Percentiles rank a stretch among this genome's conserved stretches.
phyloP scores from a whole-genome alignment of 495 filamentous ascomycete genomes.

The Acidiella bohemica region DNA sequence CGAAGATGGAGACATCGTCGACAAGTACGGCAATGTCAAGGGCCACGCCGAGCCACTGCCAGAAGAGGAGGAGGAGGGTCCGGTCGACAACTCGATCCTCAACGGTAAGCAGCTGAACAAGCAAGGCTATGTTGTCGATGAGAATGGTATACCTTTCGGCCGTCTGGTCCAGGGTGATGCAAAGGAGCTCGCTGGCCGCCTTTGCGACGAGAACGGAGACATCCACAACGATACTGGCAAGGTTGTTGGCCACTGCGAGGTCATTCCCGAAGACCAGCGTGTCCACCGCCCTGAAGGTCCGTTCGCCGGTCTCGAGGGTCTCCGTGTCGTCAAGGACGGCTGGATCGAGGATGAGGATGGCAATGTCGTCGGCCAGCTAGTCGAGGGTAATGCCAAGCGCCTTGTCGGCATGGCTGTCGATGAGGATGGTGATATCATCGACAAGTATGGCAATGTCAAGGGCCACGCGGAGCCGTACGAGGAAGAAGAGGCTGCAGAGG shows the following conservation, averaged over 20 bases:
- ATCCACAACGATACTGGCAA: conserved; percentile 63
- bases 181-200: conserved; percentile 55
- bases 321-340: conserved; percentile 56
- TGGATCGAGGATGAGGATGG: conserved; percentile 56
- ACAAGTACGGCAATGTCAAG: conserved; percentile 59
- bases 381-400: conserved; percentile 58
- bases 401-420: conserved; percentile 67
- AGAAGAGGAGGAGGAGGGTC: conserved; percentile 35
- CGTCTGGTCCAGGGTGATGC: conserved; percentile 55
- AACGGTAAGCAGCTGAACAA: conserved; percentile 68
- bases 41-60: conserved; percentile 46
- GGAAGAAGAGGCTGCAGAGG: conserved; percentile 35
- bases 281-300: conserved; percentile 53
- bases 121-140: conserved; percentile 58
- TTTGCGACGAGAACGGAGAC: conserved; percentile 56
- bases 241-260: conserved; percentile 59
- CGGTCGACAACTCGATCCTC: conserved; percentile 46
- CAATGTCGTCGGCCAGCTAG: conserved; percentile 54
- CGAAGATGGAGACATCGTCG: conserved; percentile 71
- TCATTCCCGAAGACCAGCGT: conserved; percentile 59
- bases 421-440: conserved; percentile 71
- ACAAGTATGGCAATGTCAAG: conserved; percentile 66
- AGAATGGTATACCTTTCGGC: conserved; percentile 55
- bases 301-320: conserved; percentile 62
- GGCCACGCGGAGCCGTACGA: conserved; percentile 63